Percentiles rank a stretch among this genome's conserved stretches.
Conservation (phyloP, 2,329 filamentous ascomycete genomes). For the Trichoderma hamatum region DNA sequence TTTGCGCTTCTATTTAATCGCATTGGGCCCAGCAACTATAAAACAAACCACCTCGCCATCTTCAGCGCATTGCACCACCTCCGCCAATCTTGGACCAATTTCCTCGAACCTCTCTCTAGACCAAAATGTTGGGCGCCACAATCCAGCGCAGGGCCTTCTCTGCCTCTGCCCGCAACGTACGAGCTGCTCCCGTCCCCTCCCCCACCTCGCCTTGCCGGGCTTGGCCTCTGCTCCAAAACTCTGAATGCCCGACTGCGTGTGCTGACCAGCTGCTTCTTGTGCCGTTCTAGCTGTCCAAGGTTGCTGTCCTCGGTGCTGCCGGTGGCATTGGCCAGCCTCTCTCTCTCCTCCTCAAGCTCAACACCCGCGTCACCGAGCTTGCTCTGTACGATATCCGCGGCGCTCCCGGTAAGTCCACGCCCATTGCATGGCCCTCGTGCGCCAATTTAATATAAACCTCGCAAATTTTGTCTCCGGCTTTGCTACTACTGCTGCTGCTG, state of each 20-base stretch:
- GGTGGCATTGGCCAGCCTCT: conserved; percentile 98
- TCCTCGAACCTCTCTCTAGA: conserved; percentile 27
- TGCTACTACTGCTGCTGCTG: background rate
- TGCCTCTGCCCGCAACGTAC: conserved; percentile 75
- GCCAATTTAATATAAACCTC: conserved; percentile 26
- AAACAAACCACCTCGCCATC: conserved; percentile 22
- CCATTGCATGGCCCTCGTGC: conserved; percentile 1
- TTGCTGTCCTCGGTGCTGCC: conserved; percentile 92
- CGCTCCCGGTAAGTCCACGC: conserved; percentile 72
- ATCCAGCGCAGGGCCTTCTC: conserved; percentile 82
- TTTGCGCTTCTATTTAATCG: conserved; percentile 18
- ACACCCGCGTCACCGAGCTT: conserved; percentile 90
- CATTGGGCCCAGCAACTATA: conserved; percentile 5
- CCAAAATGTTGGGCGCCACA: conserved; percentile 70
- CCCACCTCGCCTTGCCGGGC: conserved; percentile 2
- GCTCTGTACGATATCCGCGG: conserved; percentile 97
- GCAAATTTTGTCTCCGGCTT: background rate
- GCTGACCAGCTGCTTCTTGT: conserved; percentile 30
- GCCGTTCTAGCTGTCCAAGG: conserved; percentile 80
- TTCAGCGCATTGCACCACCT: conserved; percentile 16
- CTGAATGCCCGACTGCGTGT: background rate
- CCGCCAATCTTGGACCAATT: conserved; percentile 25
- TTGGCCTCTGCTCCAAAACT: background rate
- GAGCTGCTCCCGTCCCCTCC: conserved; percentile 36
- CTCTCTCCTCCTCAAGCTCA: conserved; percentile 97